phyloP scores from a whole-genome alignment of 208 protist genomes.

The Hexamita inflata region DNA sequence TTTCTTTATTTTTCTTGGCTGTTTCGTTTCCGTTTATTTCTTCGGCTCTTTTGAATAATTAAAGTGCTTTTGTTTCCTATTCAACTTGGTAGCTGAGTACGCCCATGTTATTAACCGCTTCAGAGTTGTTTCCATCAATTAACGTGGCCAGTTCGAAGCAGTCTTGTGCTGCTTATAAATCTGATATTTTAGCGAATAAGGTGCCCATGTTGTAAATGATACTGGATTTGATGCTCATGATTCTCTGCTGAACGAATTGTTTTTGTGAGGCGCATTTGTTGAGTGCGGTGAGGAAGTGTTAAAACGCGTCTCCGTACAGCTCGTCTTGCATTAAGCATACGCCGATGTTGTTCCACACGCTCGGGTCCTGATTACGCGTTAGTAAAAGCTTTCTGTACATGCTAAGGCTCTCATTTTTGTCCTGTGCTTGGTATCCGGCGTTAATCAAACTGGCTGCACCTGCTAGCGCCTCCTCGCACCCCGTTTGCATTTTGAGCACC shows the following conservation, averaged over 20 bases:
- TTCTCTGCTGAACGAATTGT: too few relatives aligned
- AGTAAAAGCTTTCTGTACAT: neutral
- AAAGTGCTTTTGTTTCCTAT: neutral
- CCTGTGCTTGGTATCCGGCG: neutral
- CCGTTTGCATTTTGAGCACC: neutral
- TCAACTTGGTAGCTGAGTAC: neutral
- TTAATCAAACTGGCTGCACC: neutral
- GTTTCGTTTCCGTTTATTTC: neutral
- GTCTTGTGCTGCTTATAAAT: neutral
- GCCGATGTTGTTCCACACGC: neutral
- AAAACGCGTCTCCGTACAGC: neutral
- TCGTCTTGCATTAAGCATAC: neutral
- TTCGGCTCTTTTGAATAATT: neutral
- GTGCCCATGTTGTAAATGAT: neutral
- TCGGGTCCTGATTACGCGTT: neutral
- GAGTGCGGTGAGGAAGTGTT: neutral
- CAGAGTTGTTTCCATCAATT: neutral
- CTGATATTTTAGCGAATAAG: neutral
- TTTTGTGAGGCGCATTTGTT: too few relatives aligned
- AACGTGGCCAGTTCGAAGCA: neutral
- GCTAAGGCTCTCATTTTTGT: neutral
- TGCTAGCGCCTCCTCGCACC: neutral
- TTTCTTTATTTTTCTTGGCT: neutral
- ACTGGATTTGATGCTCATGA: neutral
- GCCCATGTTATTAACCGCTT: neutral